Percentiles rank a stretch among this genome's conserved stretches.
These are phyloP conservation scores for Papiliotrema nemorosa DNA, from an alignment of 1,284 basidiomycete species.

Conservation along the genomic window DNA sequence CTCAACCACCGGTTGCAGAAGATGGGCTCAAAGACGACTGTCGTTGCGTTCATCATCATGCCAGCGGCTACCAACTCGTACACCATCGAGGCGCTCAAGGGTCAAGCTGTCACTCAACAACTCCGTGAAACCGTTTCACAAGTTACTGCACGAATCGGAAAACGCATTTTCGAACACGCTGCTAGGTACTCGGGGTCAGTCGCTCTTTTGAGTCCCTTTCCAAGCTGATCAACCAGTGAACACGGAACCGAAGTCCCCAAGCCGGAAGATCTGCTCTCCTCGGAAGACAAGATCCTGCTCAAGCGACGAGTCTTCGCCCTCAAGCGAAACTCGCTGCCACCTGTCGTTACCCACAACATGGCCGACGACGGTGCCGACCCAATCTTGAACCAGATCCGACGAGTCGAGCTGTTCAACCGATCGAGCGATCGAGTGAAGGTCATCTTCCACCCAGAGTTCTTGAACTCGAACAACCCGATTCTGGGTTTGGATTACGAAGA, in stretches of 20 bases:
- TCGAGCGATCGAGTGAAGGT: conserved; percentile 85
- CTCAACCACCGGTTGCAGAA: conserved; percentile 86
- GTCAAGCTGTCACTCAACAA: conserved; percentile 96
- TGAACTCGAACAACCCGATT: conserved; percentile 97
- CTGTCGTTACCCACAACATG: conserved; percentile 98
- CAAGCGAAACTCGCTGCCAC: conserved; percentile 87
- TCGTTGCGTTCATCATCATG: conserved; percentile 99
- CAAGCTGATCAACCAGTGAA: conserved; percentile 54
- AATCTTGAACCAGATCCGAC: conserved; percentile 88
- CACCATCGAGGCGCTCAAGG: conserved; percentile 95
- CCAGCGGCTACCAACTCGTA: conserved; percentile 94
- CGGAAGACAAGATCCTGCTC: conserved; percentile 90
- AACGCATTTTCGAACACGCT: conserved; percentile 88
- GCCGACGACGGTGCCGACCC: conserved; percentile 86
- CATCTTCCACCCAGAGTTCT: conserved; percentile 97
- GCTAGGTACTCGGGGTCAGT: conserved; percentile 80
- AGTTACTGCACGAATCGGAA: conserved; percentile 88
- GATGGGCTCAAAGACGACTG: conserved; percentile 71
- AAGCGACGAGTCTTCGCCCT: conserved; percentile 96
- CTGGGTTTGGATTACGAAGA: conserved; percentile 97
- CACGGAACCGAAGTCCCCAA: conserved; percentile 67
- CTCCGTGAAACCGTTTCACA: conserved; percentile 90
- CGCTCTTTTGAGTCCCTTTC: not conserved
- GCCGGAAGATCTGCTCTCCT: conserved; percentile 73
- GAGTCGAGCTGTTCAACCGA: conserved; percentile 87